Percentiles rank a stretch among this genome's conserved stretches.
Conservation (phyloP, 495 filamentous ascomycete species). For the Lepraria neglecta region DNA sequence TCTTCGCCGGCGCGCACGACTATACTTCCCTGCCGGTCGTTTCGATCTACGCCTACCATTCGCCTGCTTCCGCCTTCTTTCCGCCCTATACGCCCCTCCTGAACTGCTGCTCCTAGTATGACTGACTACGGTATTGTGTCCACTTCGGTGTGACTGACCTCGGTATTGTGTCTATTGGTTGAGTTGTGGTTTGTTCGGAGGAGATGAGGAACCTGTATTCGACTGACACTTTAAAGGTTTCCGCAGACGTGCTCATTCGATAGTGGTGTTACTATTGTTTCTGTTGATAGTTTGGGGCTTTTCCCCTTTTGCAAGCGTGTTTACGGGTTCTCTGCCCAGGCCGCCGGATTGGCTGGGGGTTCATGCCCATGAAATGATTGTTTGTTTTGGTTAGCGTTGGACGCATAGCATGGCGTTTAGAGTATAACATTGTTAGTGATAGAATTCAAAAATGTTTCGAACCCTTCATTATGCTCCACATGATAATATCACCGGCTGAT, state of each 20-base stretch:
- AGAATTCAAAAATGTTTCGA: conserved; percentile 7
- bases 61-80: neutral
- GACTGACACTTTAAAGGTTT: conserved; percentile 23
- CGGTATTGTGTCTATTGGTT: conserved; percentile 24
- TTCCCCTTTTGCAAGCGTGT: neutral
- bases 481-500: too few species aligned
- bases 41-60: neutral
- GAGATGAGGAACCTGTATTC: conserved; percentile 15
- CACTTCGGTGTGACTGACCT: conserved; percentile 19
- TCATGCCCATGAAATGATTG: neutral
- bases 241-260: conserved; percentile 13
- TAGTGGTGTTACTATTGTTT: neutral
- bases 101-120: conserved; percentile 18
- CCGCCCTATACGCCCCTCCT: neutral
- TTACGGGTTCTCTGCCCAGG: neutral
- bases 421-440: neutral
- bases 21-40: neutral
- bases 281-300: neutral
- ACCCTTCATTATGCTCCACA: neutral
- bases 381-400: neutral
- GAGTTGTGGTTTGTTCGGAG: conserved; percentile 8
- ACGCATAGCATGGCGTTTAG: neutral
- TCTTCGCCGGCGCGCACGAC: neutral
- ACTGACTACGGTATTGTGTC: conserved; percentile 27
- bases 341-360: neutral